phyloP scores from a whole-genome alignment of 306 rosid genomes.

The Vicia sativa region DNA sequence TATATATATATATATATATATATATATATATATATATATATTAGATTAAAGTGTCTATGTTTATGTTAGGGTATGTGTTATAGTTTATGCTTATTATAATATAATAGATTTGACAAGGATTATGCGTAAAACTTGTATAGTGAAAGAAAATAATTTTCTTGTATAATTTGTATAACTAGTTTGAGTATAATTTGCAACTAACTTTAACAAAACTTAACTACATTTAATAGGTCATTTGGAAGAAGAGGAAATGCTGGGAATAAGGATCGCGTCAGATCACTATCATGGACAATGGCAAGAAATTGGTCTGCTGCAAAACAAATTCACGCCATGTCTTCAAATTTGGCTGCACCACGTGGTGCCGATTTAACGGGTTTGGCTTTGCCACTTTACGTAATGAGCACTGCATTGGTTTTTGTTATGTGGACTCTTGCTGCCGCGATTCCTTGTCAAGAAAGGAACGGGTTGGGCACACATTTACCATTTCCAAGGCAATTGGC shows the following conservation, averaged over 20 bases:
- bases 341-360: constrained; percentile 74
- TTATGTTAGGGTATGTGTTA: too few species aligned
- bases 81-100: too few species aligned
- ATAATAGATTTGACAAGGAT: too few species aligned
- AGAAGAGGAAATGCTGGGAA: constrained; percentile 41
- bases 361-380: constrained; percentile 61
- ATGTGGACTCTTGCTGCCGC: constrained; percentile 91
- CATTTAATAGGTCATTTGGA: constrained; percentile 65
- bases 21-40: too few species aligned
- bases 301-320: constrained; percentile 93
- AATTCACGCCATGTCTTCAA: constrained; percentile 72
- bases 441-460: constrained; percentile 87
- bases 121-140: too few species aligned
- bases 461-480: constrained; percentile 61
- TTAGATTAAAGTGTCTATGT: too few species aligned
- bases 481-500: constrained; percentile 53
- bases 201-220: background rate
- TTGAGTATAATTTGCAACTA: background rate
- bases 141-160: too few species aligned
- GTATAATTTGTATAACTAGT: too few species aligned
- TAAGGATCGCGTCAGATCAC: constrained; percentile 52
- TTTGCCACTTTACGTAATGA: constrained; percentile 69
- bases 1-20: too few species aligned
- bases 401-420: constrained; percentile 55
- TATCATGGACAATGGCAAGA: constrained; percentile 70